phyloP scores from a whole-genome alignment of 2,329 filamentous ascomycete genomes.

The Didymella glomerata region DNA sequence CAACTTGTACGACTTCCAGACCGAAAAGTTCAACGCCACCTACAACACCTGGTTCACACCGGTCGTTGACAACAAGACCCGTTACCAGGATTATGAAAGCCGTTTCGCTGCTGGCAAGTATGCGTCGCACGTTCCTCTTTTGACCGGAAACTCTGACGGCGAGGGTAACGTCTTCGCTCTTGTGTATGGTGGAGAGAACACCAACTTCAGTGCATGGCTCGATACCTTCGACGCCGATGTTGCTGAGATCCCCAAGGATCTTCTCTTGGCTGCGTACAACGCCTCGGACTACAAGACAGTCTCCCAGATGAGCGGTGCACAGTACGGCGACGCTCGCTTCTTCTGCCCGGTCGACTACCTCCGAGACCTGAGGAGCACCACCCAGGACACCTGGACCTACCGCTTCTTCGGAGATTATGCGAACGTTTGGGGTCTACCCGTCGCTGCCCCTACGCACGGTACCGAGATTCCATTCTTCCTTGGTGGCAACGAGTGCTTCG shows the following conservation, averaged over 20 bases:
- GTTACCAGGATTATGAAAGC: conserved; percentile 31
- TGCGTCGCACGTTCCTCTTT: conserved; percentile 36
- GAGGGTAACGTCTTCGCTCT: conserved; percentile 39
- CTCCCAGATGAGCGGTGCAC: conserved; percentile 54
- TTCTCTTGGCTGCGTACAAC: conserved; percentile 49
- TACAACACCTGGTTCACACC: conserved; percentile 39
- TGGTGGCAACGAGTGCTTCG: conserved; percentile 57
- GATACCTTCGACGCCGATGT: conserved; percentile 55
- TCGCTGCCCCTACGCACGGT: conserved; percentile 51
- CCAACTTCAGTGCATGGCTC: conserved; percentile 56
- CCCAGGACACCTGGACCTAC: conserved; percentile 56
- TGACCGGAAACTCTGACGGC: conserved; percentile 40
- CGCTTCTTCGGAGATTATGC: conserved; percentile 56
- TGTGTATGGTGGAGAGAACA: conserved; percentile 37
- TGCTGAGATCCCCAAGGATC: conserved; percentile 49
- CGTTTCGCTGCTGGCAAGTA: conserved; percentile 39
- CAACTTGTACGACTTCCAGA: conserved; percentile 36
- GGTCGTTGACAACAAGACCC: conserved; percentile 34
- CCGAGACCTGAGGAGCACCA: conserved; percentile 50
- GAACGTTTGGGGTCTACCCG: conserved; percentile 48
- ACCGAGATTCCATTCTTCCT: conserved; percentile 58
- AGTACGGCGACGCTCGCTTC: conserved; percentile 58
- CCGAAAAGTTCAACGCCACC: conserved; percentile 36
- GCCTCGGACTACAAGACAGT: conserved; percentile 49
- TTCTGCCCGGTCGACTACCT: conserved; percentile 52